phyloP scores from a whole-genome alignment of 2,329 filamentous ascomycete species.

The Pseudogymnoascus sp. region DNA sequence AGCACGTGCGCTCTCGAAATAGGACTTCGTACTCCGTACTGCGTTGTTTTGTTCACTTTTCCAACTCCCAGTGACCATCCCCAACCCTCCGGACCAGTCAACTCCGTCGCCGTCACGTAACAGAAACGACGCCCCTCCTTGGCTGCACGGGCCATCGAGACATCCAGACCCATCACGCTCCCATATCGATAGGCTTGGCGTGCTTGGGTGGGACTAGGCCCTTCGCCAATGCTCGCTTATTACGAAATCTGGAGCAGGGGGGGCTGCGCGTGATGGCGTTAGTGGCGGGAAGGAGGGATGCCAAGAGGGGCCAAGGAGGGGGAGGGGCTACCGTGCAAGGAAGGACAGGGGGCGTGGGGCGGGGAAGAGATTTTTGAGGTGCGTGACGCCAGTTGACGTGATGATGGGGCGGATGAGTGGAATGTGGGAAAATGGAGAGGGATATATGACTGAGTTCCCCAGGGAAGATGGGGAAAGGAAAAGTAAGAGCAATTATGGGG shows the following conservation, averaged over 20 bases:
- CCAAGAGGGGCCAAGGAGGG: neutral
- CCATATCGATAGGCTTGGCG: neutral
- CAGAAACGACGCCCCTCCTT: neutral
- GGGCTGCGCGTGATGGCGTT: constrained; percentile 3
- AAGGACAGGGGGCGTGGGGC: constrained; percentile 3
- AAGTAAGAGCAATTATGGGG: constrained; percentile 1
- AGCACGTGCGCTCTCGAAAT: neutral
- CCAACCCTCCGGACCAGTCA: constrained; percentile 6
- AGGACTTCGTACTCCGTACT: neutral
- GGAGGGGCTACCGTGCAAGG: neutral
- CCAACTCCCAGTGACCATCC: constrained; percentile 18
- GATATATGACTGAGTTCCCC: neutral
- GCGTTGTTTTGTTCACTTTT: too few relatives aligned
- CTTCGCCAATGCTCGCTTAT: neutral
- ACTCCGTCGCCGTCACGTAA: neutral
- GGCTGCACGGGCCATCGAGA: neutral
- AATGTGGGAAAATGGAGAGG: neutral
- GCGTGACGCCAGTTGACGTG: constrained; percentile 5
- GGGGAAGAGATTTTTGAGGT: constrained; percentile 7
- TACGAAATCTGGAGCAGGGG: neutral
- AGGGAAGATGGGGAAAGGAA: neutral
- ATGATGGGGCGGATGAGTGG: neutral
- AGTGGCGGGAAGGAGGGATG: neutral
- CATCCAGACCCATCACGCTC: constrained; percentile 1
- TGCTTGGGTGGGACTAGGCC: neutral